These are phyloP conservation scores for Colletotrichum euphorbiae DNA, from an alignment of 2,329 filamentous ascomycete species.

Conservation along the genomic window DNA sequence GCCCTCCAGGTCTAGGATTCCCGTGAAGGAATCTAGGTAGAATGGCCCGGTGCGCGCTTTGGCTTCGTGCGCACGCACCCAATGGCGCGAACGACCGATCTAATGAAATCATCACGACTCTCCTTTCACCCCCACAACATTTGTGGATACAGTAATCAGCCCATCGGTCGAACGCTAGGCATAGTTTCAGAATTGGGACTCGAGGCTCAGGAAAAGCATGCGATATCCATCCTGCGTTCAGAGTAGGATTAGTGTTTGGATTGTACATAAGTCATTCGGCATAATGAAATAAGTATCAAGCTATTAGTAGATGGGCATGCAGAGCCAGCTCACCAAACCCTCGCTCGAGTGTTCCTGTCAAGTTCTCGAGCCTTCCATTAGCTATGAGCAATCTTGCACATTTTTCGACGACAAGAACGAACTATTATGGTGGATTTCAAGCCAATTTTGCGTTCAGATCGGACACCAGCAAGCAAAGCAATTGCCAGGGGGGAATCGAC, in stretches of 20 bases:
- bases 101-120: slow-evolving; percentile 15
- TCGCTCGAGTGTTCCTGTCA: no score
- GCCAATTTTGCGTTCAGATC: no score
- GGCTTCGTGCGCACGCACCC: neutral
- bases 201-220: neutral
- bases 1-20: slow-evolving; percentile 36
- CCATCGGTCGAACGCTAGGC: neutral
- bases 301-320: neutral
- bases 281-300: neutral
- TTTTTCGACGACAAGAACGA: no score
- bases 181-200: neutral
- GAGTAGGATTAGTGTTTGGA: neutral
- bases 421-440: no score
- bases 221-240: slow-evolving; percentile 9
- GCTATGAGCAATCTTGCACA: no score
- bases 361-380: no score
- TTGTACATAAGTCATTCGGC: neutral
- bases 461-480: no score
- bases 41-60: no score
- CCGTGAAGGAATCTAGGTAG: accelerated
- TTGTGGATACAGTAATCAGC: neutral
- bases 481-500: no score
- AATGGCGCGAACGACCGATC: slow-evolving; percentile 10
- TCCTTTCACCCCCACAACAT: neutral
- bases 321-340: no score